Base-by-base conservation (phyloP, 495 filamentous ascomycete genomes). In the Podospora pseudocomata region DNA sequence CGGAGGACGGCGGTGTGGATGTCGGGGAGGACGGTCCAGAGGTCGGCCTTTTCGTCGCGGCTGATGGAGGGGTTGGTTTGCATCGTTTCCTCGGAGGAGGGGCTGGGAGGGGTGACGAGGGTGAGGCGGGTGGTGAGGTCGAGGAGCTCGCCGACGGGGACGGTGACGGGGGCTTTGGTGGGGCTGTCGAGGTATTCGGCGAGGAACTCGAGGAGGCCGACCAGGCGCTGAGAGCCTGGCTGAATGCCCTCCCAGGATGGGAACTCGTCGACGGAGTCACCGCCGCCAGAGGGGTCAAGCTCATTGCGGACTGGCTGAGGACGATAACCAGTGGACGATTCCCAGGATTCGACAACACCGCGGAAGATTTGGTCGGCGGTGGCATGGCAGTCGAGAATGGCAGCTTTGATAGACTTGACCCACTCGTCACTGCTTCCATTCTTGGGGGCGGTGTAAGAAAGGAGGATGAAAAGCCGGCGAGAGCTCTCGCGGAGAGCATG, bases 401-500 rank as follows among this genome's bases (percentile, higher is more conserved):
- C 82, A 4, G 79, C 79, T 26, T 83, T 83, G 58, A 92, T 80
- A 61, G 85, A 82, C 55, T 85, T 88, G 9, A 79, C 80, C 93
- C 93, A 97, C 78, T 93, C 91, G 23, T 90, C 86, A 26, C 83
- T 84, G 27, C 86, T 82, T 39, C 86, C 86, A 68, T 90, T 89
- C 75, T 94, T 96, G 0, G 90, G 86, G 3, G 89, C 89, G 54
- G 90, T 93, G 72, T 87, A 86, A 68, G 92, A 90, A 1, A 96
- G 82, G 28, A 88, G 81, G 9, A 92, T 83, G 49, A 87, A 84
- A 16, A 96, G 75, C 5, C 81, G 82, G 63, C 87, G 86, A 13
- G 89, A 83, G 49, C 79, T 80, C 57, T 85, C 76, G 56, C 83
- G 75, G 2, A 89, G 78, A 2, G 79, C 76, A 19, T 79, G 75